These are phyloP conservation scores for Euphorbia schlechtendalii DNA, from an alignment of 441 rosid species.

Conservation along the genomic window DNA sequence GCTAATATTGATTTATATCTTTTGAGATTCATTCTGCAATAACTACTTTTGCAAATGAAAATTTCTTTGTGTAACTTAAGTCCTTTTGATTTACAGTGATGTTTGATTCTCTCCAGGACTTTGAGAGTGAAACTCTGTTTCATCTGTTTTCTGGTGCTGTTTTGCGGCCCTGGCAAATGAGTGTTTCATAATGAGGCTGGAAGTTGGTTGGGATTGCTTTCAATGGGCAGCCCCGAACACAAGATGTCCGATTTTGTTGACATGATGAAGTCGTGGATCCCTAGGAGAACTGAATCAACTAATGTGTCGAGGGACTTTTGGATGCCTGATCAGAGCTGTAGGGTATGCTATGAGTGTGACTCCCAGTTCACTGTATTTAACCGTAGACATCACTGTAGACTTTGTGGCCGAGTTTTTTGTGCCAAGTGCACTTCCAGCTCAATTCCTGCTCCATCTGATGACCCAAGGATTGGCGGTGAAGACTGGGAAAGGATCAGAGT, in stretches of 20 bases:
- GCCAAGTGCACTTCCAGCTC: slow-evolving; percentile 86
- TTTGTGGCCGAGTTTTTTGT: slow-evolving; percentile 91
- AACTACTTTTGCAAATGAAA: slow-evolving; percentile 7
- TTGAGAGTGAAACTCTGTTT: slow-evolving; percentile 9
- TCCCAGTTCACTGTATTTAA: slow-evolving; percentile 66
- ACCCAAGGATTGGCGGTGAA: slow-evolving; percentile 38
- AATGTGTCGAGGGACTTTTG: slow-evolving; percentile 89
- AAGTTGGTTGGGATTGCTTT: slow-evolving; percentile 38
- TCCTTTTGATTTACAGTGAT: background rate
- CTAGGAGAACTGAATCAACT: slow-evolving; percentile 75
- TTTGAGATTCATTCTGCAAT: background rate
- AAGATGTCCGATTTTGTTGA: slow-evolving; percentile 51
- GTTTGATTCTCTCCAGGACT: slow-evolving; percentile 20
- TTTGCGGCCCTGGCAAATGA: slow-evolving; percentile 41
- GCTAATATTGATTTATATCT: background rate
- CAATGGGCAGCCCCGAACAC: slow-evolving; percentile 57
- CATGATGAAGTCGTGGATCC: slow-evolving; percentile 58
- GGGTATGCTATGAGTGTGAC: slow-evolving; percentile 95
- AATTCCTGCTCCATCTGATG: slow-evolving; percentile 45
- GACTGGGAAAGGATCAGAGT: slow-evolving; percentile 83
- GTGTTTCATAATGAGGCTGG: slow-evolving; percentile 43
- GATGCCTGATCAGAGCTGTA: slow-evolving; percentile 99
- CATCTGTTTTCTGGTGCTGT: too few species aligned
- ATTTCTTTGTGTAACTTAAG: background rate
- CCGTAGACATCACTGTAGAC: slow-evolving; percentile 92